phyloP scores from a whole-genome alignment of 345 rosid genomes.

The Lepidium didymum region DNA sequence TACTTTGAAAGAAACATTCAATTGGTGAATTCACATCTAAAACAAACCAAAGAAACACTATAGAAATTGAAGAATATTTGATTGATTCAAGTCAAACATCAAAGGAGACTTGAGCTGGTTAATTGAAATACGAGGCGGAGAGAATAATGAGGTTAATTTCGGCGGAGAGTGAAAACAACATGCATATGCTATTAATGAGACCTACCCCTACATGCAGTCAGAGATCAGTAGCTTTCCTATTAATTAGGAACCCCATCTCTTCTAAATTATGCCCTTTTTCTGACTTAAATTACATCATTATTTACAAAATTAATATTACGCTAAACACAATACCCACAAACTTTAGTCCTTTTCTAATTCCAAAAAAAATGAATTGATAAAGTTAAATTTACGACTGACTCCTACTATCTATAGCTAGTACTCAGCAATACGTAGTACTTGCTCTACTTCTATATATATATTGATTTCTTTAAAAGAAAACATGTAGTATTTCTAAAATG shows the following conservation, averaged over 20 bases:
- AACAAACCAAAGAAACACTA: not conserved
- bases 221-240: conserved; percentile 30
- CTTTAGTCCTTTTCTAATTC: not conserved
- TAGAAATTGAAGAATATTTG: not conserved
- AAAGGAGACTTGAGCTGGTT: conserved; percentile 3
- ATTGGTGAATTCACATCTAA: conserved; percentile 10
- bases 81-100: conserved; percentile 14
- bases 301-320: too few relatives aligned
- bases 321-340: not conserved
- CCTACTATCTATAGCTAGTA: conserved; percentile 9
- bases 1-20: conserved; percentile 13
- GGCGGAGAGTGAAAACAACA: conserved; percentile 17
- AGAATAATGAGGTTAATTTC: conserved; percentile 12
- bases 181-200: conserved; percentile 28
- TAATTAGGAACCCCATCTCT: conserved; percentile 21
- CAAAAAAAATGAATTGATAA: not conserved
- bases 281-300: conserved; percentile 15
- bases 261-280: conserved; percentile 9
- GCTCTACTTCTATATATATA: not conserved
- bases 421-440: not conserved
- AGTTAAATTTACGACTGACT: not conserved
- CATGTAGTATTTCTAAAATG: not conserved
- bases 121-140: not conserved
- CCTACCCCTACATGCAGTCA: conserved; percentile 32
- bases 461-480: not conserved